Conservation (phyloP, 2,329 filamentous ascomycete genomes). For the Ophiocordyceps robertsii region DNA sequence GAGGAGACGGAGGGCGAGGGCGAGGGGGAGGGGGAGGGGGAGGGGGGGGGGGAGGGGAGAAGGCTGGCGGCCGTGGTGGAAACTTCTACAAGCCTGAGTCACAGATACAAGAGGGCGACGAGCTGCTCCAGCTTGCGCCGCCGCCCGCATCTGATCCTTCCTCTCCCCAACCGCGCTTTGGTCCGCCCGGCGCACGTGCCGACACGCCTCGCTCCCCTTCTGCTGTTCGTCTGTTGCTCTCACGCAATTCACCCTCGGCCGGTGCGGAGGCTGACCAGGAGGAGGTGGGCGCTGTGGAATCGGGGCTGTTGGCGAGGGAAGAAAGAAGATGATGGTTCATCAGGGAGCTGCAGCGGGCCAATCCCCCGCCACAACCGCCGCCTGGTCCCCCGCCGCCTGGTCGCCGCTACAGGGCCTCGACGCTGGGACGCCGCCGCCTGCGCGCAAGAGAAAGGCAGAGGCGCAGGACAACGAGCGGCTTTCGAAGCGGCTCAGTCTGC, state of each 20-base stretch:
- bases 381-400: background rate
- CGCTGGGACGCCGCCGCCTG: background rate
- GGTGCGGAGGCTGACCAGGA: no score
- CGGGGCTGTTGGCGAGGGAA: background rate
- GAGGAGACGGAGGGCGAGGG: no score
- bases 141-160: slow-evolving; percentile 1
- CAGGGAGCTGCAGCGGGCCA: background rate
- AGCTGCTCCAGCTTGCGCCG: slow-evolving; percentile 9
- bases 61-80: slow-evolving; percentile 17
- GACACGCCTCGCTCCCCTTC: no score
- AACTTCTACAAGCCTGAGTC: slow-evolving; percentile 33
- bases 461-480: slow-evolving; percentile 56
- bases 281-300: background rate
- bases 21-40: slow-evolving; percentile 3
- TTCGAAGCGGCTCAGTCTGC: slow-evolving; percentile 67
- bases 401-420: background rate
- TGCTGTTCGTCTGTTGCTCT: no score
- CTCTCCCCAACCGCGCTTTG: background rate
- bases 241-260: no score
- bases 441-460: slow-evolving; percentile 47
- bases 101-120: slow-evolving; percentile 9
- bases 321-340: background rate
- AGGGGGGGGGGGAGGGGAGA: background rate
- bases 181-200: no score
- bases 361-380: background rate